Base-by-base conservation (phyloP, 2,329 filamentous ascomycete genomes). In the Scedosporium aurantiacum region DNA sequence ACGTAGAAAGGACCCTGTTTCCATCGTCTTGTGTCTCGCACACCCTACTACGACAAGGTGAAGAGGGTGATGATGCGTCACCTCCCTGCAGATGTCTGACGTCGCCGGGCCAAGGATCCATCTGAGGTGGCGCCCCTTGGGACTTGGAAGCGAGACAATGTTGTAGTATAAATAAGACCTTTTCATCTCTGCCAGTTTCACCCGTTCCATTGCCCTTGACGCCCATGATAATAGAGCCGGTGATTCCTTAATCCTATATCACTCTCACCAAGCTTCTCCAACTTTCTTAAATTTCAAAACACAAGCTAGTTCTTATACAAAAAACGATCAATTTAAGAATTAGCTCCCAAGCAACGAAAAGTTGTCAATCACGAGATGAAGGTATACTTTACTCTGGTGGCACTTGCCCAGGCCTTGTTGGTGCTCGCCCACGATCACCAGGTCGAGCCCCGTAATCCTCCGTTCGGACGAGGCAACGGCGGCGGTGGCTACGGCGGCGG, bases 401-500 rank as follows among this genome's bases (percentile, higher is more conserved):
- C 62, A 41, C 37, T 63, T 43, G 57, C 63, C 16, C 41, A 50
- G 2, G 21, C 61, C 14, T 32, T 47, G 18, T n/a, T 57, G 32
- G 60, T 47, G 21, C 43, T 25, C n/a, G 61, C 56, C 28, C 60
- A 40, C 25, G 57, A 57, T 1, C 40, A 50, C n/a, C 6, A 27
- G 4, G 32, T 55, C 28, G 47, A 43, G 14, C 56, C 55, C 12
- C 62, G 63, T 14, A 61, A 50, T 12, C 27, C 57, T 27, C 59
- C 50, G 21, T 37, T 63, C 54, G 62, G 62, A 6, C 60, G 61
- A 56, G 58, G 58, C 37, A 59, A 45, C 16, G 61, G 62, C 12
- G 62, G 62, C 14, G 54, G 58, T 32, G 62, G 60, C 27, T 61
- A 61, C 41, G 52, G 60, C 37, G 52, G 52, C 10, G 59, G 60